Evolutionary conservation across 306 rosid genomes (phyloP), one percentile per base, ranked within the genome.

Genomic region (Erythrophleum fordii): DNA sequence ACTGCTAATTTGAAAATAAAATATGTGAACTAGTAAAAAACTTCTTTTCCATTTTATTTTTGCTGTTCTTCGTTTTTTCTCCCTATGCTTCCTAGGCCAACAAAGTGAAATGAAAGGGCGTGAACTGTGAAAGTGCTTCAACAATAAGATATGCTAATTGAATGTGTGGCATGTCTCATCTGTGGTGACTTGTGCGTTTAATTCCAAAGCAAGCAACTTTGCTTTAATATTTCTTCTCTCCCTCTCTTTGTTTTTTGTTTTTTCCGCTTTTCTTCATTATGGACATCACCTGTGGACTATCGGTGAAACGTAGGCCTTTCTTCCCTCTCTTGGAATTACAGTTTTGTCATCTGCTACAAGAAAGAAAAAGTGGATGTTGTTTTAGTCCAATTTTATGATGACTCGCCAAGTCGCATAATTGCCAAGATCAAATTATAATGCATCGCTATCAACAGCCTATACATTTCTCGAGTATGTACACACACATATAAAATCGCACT

Each of bases 151-250:
- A 42, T 80, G 29, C 23, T 39, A 22, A 56, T 46, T 51, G 37
- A 39, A 76, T 58, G 25, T 52, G 25, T n/a, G 59, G 59, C 56
- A 37, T 80, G 89, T 80, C 76, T 58, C 59, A 22, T 61, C 41
- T 49, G 48, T 35, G 26, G 14, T 73, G 60, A 3, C 60, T 45
- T 42, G 62, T 41, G 28, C 11, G 39, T 75, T 62, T 58, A 56
- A 56, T 73, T 39, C 39, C n/a, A 58, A 8, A 81, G 76, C 80
- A 76, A 79, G 56, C 23, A 66, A 72, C 70, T 56, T 55, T 10
- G 52, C 69, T 74, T 74, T 39, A 11, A 22, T 48, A 18, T 9
- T 35, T 64, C 14, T 37, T 64, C n/a, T 35, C 45, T 34, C 26
- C 23, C 23, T 51, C 6, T 0, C 0, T 41, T 41, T 41, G 11